Evolutionary conservation across 2,329 filamentous ascomycete species (phyloP), one percentile per base, ranked within the genome.

Genomic region (Nothophaeocryptopus gaeumannii): DNA sequence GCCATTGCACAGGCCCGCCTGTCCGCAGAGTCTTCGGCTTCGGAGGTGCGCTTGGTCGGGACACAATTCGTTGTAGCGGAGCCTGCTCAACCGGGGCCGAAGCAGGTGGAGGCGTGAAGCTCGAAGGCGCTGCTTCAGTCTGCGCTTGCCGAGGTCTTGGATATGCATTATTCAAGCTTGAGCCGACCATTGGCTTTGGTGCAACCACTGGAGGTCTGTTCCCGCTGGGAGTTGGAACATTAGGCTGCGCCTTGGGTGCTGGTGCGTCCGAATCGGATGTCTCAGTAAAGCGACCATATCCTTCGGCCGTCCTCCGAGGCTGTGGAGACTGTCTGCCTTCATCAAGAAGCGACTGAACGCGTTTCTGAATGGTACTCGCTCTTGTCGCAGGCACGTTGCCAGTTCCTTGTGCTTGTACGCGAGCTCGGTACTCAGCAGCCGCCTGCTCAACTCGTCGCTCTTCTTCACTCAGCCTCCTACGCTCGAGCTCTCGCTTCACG

Each of bases 391-490:
- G 77, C 8, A 43, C 71, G 37, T 74, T 75, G 14, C 74, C 71
- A 33, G 73, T 70, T n/a, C 78, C 80, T 45, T 81, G 77, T 44
- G 82, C 79, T 1, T 86, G 82, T 34, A 96, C 73, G 15, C 86
- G 83, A 60, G 84, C 83, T 31, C 87, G 83, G 68, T 97, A 96
- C 69, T 95, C 91, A 1, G 88, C 90, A 13, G 89, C 90, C 0
- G 91, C 93, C 14, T 85, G 85, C 39, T 89, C 89, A 2, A 99
- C 93, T 2, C 93, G 82, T 62, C 84, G 85, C 70, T 99, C 93
- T 72, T 99, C 93, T 64, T 93, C 85, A 13, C 85, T 86, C 2
- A 96, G 78, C 47, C 85, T 82, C 46, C 84, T 78, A 14, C 91
- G 84, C 70, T 99, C 93, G 12, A 95, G 77, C 66, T 99, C 93